phyloP scores from a whole-genome alignment of 2,329 filamentous ascomycete genomes.

The Claviceps monticola region DNA sequence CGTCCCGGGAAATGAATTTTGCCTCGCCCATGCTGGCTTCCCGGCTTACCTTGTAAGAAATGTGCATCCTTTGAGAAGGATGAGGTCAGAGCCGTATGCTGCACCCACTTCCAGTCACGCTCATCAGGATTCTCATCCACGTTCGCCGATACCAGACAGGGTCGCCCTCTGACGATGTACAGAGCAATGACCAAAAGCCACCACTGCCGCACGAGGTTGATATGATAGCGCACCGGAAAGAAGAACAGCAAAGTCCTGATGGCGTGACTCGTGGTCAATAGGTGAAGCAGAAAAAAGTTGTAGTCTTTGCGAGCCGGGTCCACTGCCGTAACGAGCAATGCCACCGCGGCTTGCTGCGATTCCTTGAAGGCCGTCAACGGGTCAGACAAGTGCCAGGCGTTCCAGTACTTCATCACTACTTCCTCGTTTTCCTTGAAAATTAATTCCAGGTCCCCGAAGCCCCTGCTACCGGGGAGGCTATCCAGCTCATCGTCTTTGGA shows the following conservation, averaged over 20 bases:
- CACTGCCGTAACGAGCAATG: slow-evolving; percentile 48
- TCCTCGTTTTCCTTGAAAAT: slow-evolving; percentile 58
- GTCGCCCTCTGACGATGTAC: slow-evolving; percentile 64
- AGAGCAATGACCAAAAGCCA: slow-evolving; percentile 70
- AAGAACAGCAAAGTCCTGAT: slow-evolving; percentile 73
- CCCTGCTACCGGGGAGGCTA: slow-evolving; percentile 44
- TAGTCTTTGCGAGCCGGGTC: slow-evolving; percentile 47
- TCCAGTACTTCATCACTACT: slow-evolving; percentile 76
- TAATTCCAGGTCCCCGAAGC: slow-evolving; percentile 47
- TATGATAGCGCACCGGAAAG: slow-evolving; percentile 58
- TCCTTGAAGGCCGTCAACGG: slow-evolving; percentile 62
- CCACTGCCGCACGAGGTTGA: slow-evolving; percentile 70
- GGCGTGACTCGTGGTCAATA: slow-evolving; percentile 77
- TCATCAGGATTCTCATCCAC: slow-evolving; percentile 46
- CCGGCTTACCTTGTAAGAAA: slow-evolving; percentile 59
- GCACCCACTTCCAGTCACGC: slow-evolving; percentile 65
- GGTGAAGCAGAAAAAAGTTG: slow-evolving; percentile 71
- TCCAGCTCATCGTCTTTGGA: slow-evolving; percentile 57
- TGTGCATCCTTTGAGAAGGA: slow-evolving; percentile 60
- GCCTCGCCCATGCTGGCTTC: not conserved
- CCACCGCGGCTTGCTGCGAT: slow-evolving; percentile 48
- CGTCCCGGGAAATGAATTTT: not conserved
- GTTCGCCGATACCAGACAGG: slow-evolving; percentile 52
- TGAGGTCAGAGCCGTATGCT: slow-evolving; percentile 55
- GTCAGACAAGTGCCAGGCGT: slow-evolving; percentile 63